These are phyloP conservation scores for Clavaria fumosa DNA, from an alignment of 768 basidiomycete species.

Conservation along the genomic window DNA sequence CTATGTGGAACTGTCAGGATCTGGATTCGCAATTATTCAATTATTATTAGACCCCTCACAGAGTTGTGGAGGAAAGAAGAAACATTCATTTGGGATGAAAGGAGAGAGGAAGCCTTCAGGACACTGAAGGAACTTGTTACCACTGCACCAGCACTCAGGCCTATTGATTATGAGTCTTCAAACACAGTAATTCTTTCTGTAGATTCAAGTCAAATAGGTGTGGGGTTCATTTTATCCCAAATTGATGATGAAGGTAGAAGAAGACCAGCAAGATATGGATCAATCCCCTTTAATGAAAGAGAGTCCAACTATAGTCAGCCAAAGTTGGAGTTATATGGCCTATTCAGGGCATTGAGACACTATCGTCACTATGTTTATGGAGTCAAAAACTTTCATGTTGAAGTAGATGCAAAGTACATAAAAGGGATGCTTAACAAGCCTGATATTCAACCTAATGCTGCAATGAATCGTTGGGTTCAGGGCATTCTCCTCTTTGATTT, in stretches of 20 bases:
- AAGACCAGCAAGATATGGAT: slow-evolving; percentile 18
- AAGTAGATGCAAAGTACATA: slow-evolving; percentile 22
- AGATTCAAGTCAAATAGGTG: slow-evolving; percentile 16
- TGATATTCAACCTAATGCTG: slow-evolving; percentile 17
- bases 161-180: slow-evolving; percentile 19
- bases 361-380: slow-evolving; percentile 18
- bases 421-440: slow-evolving; percentile 22
- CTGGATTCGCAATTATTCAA: slow-evolving; percentile 13
- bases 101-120: slow-evolving; percentile 13
- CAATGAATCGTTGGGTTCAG: slow-evolving; percentile 22
- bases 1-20: slow-evolving; percentile 13
- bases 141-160: slow-evolving; percentile 13
- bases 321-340: slow-evolving; percentile 20
- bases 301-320: slow-evolving; percentile 20
- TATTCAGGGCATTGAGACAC: slow-evolving; percentile 16
- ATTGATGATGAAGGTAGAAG: slow-evolving; percentile 13
- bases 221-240: slow-evolving; percentile 21
- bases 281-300: slow-evolving; percentile 17
- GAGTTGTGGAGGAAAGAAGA: slow-evolving; percentile 9
- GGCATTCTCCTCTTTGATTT: slow-evolving; percentile 22
- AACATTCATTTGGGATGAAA: slow-evolving; percentile 17
- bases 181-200: slow-evolving; percentile 18
- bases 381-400: slow-evolving; percentile 14
- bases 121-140: slow-evolving; percentile 8
- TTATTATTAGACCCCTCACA: slow-evolving; percentile 9